These are phyloP conservation scores for Tilletia caries DNA, from an alignment of 1,284 basidiomycete genomes.

Conservation along the genomic window DNA sequence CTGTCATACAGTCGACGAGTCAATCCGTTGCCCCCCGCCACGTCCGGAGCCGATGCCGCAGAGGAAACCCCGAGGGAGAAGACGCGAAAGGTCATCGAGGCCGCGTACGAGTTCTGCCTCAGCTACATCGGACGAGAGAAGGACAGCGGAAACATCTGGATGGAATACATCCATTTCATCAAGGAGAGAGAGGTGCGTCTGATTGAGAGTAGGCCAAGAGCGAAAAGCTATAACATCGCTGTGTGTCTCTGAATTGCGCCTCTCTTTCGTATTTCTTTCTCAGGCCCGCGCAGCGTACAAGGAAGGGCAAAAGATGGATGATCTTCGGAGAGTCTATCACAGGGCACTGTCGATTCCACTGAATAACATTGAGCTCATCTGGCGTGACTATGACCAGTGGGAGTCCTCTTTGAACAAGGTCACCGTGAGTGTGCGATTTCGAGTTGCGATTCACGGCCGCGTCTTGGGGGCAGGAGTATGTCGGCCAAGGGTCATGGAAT, in stretches of 20 bases:
- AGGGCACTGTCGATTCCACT: slow-evolving; percentile 89
- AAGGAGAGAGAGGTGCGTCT: slow-evolving; percentile 65
- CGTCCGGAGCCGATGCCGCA: slow-evolving; percentile 54
- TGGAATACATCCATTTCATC: slow-evolving; percentile 74
- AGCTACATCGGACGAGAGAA: slow-evolving; percentile 76
- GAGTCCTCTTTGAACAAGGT: slow-evolving; percentile 87
- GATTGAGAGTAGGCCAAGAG: neutral
- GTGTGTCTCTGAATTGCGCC: neutral
- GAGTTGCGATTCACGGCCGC: neutral
- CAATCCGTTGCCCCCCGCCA: slow-evolving; percentile 57
- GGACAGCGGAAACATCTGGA: slow-evolving; percentile 62
- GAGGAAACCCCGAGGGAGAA: slow-evolving; percentile 59
- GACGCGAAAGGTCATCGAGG: slow-evolving; percentile 71
- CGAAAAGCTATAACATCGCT: too few relatives aligned
- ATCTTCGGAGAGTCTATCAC: slow-evolving; percentile 84
- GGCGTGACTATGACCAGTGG: slow-evolving; percentile 91
- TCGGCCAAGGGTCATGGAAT: too few relatives aligned
- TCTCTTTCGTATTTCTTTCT: neutral
- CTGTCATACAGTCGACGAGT: slow-evolving; percentile 50
- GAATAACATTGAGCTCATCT: slow-evolving; percentile 85
- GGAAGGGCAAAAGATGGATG: slow-evolving; percentile 90
- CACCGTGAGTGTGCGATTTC: slow-evolving; percentile 61
- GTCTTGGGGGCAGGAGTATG: slow-evolving; percentile 8
- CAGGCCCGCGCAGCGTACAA: slow-evolving; percentile 62
- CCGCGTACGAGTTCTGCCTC: slow-evolving; percentile 90